Conservation (phyloP, 2,329 filamentous ascomycete genomes). For the Talaromyces pinophilus region DNA sequence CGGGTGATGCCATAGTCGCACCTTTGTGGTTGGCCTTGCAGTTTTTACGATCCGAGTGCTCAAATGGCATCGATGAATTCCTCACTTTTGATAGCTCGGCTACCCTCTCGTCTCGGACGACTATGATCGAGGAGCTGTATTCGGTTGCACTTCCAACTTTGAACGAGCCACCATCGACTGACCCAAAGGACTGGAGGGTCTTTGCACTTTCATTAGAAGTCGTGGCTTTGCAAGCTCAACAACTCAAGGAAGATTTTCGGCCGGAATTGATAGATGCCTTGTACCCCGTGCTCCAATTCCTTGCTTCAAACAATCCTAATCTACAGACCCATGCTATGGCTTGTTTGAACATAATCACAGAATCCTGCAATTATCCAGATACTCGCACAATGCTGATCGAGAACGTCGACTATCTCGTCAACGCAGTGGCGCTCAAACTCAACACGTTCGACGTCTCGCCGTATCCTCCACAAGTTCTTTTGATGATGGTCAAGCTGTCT, state of each 20-base stretch:
- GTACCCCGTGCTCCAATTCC: conserved; percentile 85
- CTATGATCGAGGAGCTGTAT: conserved; percentile 49
- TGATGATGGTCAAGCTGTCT: conserved; percentile 91
- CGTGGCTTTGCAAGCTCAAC: conserved; percentile 71
- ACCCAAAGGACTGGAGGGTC: conserved; percentile 65
- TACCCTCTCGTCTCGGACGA: conserved; percentile 30
- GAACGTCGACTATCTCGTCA: conserved; percentile 96
- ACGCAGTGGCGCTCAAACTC: conserved; percentile 82
- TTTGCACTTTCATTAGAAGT: conserved; percentile 80
- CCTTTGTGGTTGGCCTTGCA: conserved; percentile 80
- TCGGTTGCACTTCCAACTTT: conserved; percentile 45
- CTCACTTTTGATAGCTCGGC: conserved; percentile 55
- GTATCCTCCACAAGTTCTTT: conserved; percentile 82
- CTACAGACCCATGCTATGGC: conserved; percentile 80
- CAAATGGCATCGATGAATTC: conserved; percentile 64
- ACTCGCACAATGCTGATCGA: conserved; percentile 79
- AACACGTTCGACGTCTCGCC: conserved; percentile 92
- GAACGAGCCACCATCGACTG: conserved; percentile 41
- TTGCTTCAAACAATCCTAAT: conserved; percentile 68
- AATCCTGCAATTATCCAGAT: conserved; percentile 70
- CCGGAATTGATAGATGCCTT: conserved; percentile 86
- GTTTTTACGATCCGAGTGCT: conserved; percentile 58
- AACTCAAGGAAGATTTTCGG: conserved; percentile 68
- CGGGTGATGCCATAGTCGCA: conserved; percentile 63
- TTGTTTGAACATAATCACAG: conserved; percentile 77